Evolutionary conservation across 2,329 filamentous ascomycete genomes (phyloP), one percentile per base, ranked within the genome.

Genomic region (Alternaria brassicicola): DNA sequence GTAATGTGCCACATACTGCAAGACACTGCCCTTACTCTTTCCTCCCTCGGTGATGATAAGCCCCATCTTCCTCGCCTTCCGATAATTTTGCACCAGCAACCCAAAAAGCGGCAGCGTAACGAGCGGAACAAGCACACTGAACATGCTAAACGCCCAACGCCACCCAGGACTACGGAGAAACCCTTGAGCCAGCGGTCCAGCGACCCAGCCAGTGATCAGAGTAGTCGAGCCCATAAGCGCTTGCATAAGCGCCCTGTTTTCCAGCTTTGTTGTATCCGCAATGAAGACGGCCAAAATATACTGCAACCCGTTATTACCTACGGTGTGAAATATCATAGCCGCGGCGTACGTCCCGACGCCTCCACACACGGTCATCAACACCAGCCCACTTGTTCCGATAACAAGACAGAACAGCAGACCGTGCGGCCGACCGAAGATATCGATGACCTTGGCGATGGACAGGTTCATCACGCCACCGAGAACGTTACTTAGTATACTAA

Each of bases 141-240:
- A 90, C 66, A 83, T 81, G 19, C 87, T 89, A 68, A 87, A 90
- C 1, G 81, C 86, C 89, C 88, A 91, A 31, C 86, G 82, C 84
- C 85, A 90, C 2, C 82, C 78, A 2, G 82, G 78, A 0, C 80
- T 74, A 1, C 48, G 25, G 52, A 89, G 83, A 2, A 79, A 80
- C 0, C 19, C n/a, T 4, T 50, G 17, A 1, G 70, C 56, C 0
- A 70, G 36, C 2, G 71, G 67, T 2, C 67, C 67, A 7, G 39
- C 62, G 1, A 69, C 17, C 63, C 68, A 73, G 12, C 39, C 30
- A 0, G 67, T 73, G 23, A 68, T 63, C 2, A 72, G 46, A n/a
- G 57, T 61, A 0, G 68, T 52, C 1, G 70, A 69, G 3, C 45
- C 57, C 19, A 58, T 39, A 2, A 70, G 81, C 3, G 87, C 85